Conservation (phyloP, 164 flowering plant species). For the Nelumbo lutea region DNA sequence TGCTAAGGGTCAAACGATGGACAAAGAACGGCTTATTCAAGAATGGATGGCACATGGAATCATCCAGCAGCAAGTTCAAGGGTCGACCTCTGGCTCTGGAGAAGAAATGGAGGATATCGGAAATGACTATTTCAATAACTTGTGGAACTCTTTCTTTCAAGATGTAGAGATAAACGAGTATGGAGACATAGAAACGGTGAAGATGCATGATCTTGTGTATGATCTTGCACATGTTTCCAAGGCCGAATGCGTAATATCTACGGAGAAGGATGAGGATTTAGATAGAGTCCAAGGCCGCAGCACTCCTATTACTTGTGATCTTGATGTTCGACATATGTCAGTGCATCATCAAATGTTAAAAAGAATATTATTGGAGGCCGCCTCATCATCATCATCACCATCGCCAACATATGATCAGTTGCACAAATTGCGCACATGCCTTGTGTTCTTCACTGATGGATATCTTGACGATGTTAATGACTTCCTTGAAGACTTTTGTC, state of each 20-base stretch:
- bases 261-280: no score
- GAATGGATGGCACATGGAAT: not conserved
- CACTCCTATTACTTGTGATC: not conserved
- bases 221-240: not conserved
- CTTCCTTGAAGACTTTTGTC: no score
- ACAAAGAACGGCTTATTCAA: not conserved
- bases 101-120: no score
- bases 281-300: no score
- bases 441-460: no score
- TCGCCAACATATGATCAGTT: no score
- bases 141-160: not conserved
- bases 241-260: not conserved
- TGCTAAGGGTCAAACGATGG: not conserved
- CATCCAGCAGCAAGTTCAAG: no score
- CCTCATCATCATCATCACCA: not conserved
- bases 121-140: not conserved
- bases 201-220: not conserved
- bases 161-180: not conserved
- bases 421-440: no score
- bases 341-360: not conserved
- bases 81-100: no score
- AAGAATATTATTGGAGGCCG: not conserved
- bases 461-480: no score
- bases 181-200: not conserved
- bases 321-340: not conserved